Evolutionary conservation across 2,329 filamentous ascomycete genomes (phyloP).

Genomic region (Cyclaneusma minus): DNA sequence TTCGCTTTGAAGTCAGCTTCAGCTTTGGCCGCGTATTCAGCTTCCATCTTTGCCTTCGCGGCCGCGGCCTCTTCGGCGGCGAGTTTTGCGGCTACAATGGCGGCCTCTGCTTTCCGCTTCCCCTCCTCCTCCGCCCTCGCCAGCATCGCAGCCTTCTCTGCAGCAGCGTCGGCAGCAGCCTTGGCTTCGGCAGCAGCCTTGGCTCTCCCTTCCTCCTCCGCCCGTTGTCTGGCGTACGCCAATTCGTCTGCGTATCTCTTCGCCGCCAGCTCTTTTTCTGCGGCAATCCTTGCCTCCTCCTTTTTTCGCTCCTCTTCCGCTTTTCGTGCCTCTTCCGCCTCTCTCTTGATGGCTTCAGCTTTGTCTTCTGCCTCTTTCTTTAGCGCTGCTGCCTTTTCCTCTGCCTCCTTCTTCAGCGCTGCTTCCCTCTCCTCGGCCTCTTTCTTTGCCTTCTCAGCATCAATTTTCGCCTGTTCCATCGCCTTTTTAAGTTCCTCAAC

Average conservation of each 20-base stretch:
- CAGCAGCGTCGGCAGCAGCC: constrained; percentile 9
- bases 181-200: constrained; percentile 5
- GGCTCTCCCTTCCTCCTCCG: constrained; percentile 5
- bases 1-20: too few relatives aligned
- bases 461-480: constrained; percentile 26
- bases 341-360: constrained; percentile 7
- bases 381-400: constrained; percentile 19
- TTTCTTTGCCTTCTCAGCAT: constrained; percentile 28
- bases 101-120: constrained; percentile 13
- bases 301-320: constrained; percentile 7
- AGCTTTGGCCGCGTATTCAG: constrained; percentile 18
- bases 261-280: constrained; percentile 5
- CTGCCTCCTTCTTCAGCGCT: constrained; percentile 25
- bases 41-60: constrained; percentile 2
- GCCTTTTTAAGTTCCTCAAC: constrained; percentile 28
- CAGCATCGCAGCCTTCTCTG: constrained; percentile 21
- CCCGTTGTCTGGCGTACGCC: too few relatives aligned
- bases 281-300: constrained; percentile 5
- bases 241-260: too few relatives aligned
- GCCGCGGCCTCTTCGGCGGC: constrained; percentile 5
- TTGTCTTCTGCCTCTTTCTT: constrained; percentile 8
- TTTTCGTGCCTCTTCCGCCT: constrained; percentile 8
- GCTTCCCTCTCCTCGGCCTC: constrained; percentile 29
- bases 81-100: constrained; percentile 6
- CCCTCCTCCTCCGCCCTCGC: constrained; percentile 23